Evolutionary conservation across 345 rosid species (phyloP), one percentile per base, ranked within the genome.

Genomic region (Lumnitzera littorea): DNA sequence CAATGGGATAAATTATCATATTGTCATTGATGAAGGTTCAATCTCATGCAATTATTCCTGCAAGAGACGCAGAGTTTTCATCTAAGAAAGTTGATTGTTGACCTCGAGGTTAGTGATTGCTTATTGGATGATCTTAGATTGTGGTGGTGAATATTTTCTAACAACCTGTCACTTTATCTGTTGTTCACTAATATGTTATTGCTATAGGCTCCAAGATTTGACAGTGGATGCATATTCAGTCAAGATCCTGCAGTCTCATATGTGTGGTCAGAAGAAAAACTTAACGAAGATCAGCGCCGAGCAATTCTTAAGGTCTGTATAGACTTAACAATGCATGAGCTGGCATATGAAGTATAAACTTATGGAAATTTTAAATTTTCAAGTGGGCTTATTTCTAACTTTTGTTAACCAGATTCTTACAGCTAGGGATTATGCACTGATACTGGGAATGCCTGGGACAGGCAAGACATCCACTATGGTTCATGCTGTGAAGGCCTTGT

Each of bases 391-490:
- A 67, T 49, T 52, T 64, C 63, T 59, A 36, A 60, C 63, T 53
- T 54, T 64, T 4, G 11, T 80, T 68, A 20, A 20, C 20, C 91
- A 94, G 97, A 86, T 90, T 64, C 91, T 94, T 69, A 77, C 97
- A 29, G 95, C 92, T 55, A 94, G 78, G 82, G 96, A 94, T 78
- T 94, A 94, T 74, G 85, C 97, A 43, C 69, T 90, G 73, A 90
- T 94, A 74, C 76, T 94, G 36, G 99, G 99, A 71, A 94, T 94
- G 99, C 99, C 99, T 58, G 99, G 99, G 70, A 90, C 99, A 16
- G 99, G 99, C 71, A 94, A 94, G 82, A 94, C 99, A 73, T 85
- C 95, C 25, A 90, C 99, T 2, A 83, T 90, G 90, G 99, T 88
- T 57, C 90, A 90, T 79, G 99, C 97, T 68, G 95, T 88, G 73